Base-by-base conservation (phyloP, 495 filamentous ascomycete genomes). In the Annulohypoxylon bovei region DNA sequence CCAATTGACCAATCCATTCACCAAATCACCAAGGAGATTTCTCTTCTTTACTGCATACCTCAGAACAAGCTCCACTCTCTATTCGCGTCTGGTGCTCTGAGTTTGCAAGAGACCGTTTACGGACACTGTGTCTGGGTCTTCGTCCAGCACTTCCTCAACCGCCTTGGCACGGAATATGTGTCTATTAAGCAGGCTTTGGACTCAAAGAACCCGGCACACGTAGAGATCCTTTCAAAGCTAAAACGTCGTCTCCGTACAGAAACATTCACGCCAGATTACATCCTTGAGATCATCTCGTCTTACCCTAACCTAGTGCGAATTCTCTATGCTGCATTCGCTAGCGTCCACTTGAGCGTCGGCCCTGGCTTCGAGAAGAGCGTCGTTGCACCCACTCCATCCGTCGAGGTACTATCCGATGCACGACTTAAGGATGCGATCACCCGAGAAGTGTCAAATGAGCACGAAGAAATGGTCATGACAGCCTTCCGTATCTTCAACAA, bases 21-120 rank as follows among this genome's bases (percentile, higher is more conserved):
- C 83, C 96, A 99, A 81, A 97, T 99, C 81, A 97, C 96, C 84
- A 98, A 98, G 86, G 95, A 99, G 79, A 89, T 96, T 49, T 98
- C 94, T 9, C 88, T 99, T 44, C 84, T 99, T 35, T 99, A 98
- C 88, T 99, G 95, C 83, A 91, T 99, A 71, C 95, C 95, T 5
- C 95, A 97, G 79, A 98, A 97, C 83, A 92, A 94, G 76, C 92
- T 98, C 78, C 94, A 97, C 76, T 81, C 84, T 49, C 87, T 97
- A 76, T 99, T 99, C 79, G 91, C 92, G 33, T 88, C 86, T n/a
- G 96, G 95, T 16, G 85, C 89, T 61, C 85, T 99, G 62, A 97
- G 94, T 78, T 84, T 99, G 75, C 95, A 99, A 78, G 95, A 99
- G 82, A 94, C 96, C 5, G 92, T 97, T 71, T 99, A 98, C 75